phyloP scores from a whole-genome alignment of 108 stramenopile species.

The Poteriospumella lacustris region DNA sequence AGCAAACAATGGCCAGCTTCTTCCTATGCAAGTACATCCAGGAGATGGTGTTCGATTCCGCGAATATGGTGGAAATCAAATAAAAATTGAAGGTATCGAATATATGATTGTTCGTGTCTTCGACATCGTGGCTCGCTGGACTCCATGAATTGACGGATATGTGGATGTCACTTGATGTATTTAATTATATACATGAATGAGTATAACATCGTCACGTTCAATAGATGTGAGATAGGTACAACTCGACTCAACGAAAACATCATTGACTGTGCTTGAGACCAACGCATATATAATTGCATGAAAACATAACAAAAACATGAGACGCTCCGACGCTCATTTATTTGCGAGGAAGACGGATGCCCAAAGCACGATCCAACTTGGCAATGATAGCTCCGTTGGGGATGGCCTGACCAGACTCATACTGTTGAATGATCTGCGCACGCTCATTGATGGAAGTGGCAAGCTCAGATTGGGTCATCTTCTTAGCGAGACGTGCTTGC shows the following conservation, averaged over 20 bases:
- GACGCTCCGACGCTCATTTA: no score
- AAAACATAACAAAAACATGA: no score
- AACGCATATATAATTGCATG: no score
- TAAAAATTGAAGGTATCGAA: slow-evolving; percentile 71
- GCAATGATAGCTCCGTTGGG: slow-evolving; percentile 87
- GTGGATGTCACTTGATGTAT: no score
- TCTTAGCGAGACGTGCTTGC: slow-evolving; percentile 91
- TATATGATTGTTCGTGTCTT: slow-evolving; percentile 70
- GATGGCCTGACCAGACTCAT: slow-evolving; percentile 90
- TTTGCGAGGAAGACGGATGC: slow-evolving; percentile 71
- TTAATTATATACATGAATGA: no score
- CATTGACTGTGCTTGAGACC: no score
- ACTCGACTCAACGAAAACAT: no score
- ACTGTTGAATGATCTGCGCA: slow-evolving; percentile 90
- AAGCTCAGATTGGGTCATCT: slow-evolving; percentile 92
- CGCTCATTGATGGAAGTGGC: slow-evolving; percentile 93
- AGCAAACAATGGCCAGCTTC: slow-evolving; percentile 70
- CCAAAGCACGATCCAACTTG: slow-evolving; percentile 82
- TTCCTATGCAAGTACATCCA: slow-evolving; percentile 69
- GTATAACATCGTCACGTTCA: no score
- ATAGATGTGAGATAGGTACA: no score
- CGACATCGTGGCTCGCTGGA: slow-evolving; percentile 76
- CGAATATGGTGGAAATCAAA: slow-evolving; percentile 73
- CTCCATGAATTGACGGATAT: no score
- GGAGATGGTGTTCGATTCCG: slow-evolving; percentile 75